Evolutionary conservation across 1,284 basidiomycete species (phyloP).

Genomic region (Sanghuangporus weigelae): DNA sequence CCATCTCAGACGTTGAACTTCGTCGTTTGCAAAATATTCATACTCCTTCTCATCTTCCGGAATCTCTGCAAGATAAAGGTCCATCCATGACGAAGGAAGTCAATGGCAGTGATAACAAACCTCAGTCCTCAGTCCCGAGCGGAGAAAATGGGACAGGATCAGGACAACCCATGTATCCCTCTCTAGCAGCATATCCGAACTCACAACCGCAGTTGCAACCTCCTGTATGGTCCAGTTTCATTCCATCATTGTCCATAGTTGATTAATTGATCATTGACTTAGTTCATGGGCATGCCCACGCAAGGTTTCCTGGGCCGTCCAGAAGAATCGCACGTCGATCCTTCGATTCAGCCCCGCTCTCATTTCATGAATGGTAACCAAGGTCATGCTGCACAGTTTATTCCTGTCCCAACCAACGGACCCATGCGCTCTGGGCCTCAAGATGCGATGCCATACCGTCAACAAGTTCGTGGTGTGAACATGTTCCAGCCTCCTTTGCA

Average conservation of each 20-base stretch:
- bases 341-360: constrained; percentile 49
- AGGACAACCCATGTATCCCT: constrained; percentile 69
- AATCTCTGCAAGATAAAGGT: constrained; percentile 16
- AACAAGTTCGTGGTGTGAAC: constrained; percentile 27
- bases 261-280: background rate
- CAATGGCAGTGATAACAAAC: constrained; percentile 22
- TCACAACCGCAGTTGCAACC: constrained; percentile 32
- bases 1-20: constrained; percentile 63
- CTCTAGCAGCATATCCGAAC: constrained; percentile 42
- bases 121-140: constrained; percentile 42
- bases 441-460: constrained; percentile 54
- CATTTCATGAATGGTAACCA: constrained; percentile 10
- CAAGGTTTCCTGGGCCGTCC: constrained; percentile 34
- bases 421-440: constrained; percentile 33
- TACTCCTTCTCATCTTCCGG: constrained; percentile 16
- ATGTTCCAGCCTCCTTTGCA: constrained; percentile 33
- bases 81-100: constrained; percentile 15
- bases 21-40: constrained; percentile 61
- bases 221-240: background rate
- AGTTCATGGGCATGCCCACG: constrained; percentile 16
- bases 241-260: background rate
- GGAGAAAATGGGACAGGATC: constrained; percentile 35
- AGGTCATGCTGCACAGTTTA: constrained; percentile 19
- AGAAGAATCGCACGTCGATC: constrained; percentile 55
- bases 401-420: constrained; percentile 28